Evolutionary conservation across 306 rosid species (phyloP), one percentile per base, ranked within the genome.

Genomic region (Dryas octopetala): DNA sequence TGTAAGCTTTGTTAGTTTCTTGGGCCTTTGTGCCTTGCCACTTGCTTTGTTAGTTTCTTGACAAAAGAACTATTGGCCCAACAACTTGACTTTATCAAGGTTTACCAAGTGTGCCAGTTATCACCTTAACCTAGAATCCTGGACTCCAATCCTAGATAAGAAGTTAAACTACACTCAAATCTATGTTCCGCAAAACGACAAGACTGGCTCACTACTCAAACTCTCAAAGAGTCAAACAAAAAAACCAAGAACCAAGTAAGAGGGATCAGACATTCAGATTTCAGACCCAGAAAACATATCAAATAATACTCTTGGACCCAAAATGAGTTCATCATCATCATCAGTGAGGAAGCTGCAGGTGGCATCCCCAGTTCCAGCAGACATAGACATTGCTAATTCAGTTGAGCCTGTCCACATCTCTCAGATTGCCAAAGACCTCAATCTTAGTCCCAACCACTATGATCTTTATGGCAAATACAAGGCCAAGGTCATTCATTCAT

Each of bases 401-500:
- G 89, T 95, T 63, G 84, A 92, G 75, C 97, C 99, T 68, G 45
- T 95, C 67, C 99, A 87, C 61, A 90, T 95, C 73, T 83, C 91
- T 14, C 80, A 92, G 76, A 95, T 95, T 80, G 97, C 99, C 32
- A 73, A 80, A 0, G 88, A 85, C 9, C 91, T 95, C 68, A 86
- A 89, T 77, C 95, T 95, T 15, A 85, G 63, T 80, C 90, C 97
- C 19, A 60, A 83, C 47, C 93, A 92, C 73, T 95, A 95, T 75
- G 99, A 95, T 48, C 97, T 92, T 53, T 95, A 92, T 60, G 99
- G 99, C 0, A 95, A 95, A 84, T 92, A 90, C 77, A 95, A 95
- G 80, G 99, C 97, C 53, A 92, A 91, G 96, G 97, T 93, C 68
- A 44, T 38, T 54, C 15, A 19, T 62, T 72, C 17, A 1, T 40